Conservation (phyloP, 768 basidiomycete species). For the Basidioascus undulatus region DNA sequence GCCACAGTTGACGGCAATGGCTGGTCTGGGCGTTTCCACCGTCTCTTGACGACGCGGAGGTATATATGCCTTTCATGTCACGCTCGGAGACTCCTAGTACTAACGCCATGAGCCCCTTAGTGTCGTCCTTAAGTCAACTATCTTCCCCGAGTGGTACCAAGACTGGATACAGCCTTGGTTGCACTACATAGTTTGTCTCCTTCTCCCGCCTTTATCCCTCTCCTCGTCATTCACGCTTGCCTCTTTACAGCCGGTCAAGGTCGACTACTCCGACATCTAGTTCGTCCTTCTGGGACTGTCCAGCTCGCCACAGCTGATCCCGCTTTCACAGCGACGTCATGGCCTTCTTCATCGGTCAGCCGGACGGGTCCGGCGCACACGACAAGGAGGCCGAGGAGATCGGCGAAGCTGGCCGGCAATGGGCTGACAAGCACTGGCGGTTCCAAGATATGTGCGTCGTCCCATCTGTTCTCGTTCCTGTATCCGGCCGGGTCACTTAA, state of each 20-base stretch:
- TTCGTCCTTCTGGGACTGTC: not conserved
- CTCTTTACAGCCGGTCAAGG: conserved; percentile 7
- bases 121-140: conserved; percentile 67
- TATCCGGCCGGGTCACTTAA: too few relatives aligned
- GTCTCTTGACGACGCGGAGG: conserved; percentile 62
- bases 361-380: conserved; percentile 32
- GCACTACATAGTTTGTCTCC: conserved; percentile 9
- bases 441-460: conserved; percentile 9
- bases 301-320: not conserved
- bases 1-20: conserved; percentile 96
- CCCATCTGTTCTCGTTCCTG: too few relatives aligned
- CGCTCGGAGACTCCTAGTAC: too few relatives aligned
- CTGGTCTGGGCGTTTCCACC: conserved; percentile 73
- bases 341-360: conserved; percentile 45
- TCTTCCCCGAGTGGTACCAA: conserved; percentile 72
- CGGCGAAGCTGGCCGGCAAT: conserved; percentile 26
- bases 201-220: not conserved
- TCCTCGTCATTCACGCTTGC: not conserved
- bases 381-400: conserved; percentile 35
- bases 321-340: too few relatives aligned
- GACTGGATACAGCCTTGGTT: conserved; percentile 85
- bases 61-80: not conserved
- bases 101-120: too few relatives aligned
- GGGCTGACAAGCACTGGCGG: conserved; percentile 12
- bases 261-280: conserved; percentile 11